Evolutionary conservation across 1,284 basidiomycete species (phyloP), one percentile per base, ranked within the genome.

Genomic region (Leccinum angustisporum): DNA sequence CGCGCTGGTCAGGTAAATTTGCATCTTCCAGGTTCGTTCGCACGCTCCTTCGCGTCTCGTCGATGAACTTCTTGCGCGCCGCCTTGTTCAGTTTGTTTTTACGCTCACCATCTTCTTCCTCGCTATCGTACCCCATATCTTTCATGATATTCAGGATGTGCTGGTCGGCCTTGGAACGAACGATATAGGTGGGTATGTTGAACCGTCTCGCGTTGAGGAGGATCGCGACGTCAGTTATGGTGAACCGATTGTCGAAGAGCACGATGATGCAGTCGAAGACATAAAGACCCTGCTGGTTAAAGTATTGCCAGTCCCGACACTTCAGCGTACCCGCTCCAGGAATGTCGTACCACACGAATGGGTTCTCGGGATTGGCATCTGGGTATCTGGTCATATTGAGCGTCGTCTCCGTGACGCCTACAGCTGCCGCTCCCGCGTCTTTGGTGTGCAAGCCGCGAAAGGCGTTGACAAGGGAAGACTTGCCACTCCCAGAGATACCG

Each of bases 1-100:
- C 61, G 4, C 52, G 65, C 46, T 64, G 59, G 33, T 59, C 51
- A 1, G 54, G 43, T 5, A 66, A 54, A 33, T 59, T 61, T 4
- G 57, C 57, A 16, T 66, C 54, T 27, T 60, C 18, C 50, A 60
- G 16, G 58, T 56, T 60, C 0, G 8, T 27, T 7, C 43, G 31
- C 6, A 63, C 61, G 11, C 58, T 63, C 18, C 56, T 58, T 50
- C 36, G 55, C 21, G 58, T 65, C 50, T 50, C n/a, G 7, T 65
- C 61, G 53, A 64, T 36, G 30, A 63, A 60, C 7, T 43, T 36
- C 30, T 58, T 43, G 6, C 43, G 58, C 11, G 65, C 65, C 0
- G 51, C 25, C 6, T 46, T 36, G 50, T 56, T 56, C 18, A 58
- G 14, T n/a, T 9, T 43, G 52, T 63, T 31, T 9, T 21, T 58